Conservation (phyloP, 2,329 filamentous ascomycete genomes). For the Phialophora expanda region DNA sequence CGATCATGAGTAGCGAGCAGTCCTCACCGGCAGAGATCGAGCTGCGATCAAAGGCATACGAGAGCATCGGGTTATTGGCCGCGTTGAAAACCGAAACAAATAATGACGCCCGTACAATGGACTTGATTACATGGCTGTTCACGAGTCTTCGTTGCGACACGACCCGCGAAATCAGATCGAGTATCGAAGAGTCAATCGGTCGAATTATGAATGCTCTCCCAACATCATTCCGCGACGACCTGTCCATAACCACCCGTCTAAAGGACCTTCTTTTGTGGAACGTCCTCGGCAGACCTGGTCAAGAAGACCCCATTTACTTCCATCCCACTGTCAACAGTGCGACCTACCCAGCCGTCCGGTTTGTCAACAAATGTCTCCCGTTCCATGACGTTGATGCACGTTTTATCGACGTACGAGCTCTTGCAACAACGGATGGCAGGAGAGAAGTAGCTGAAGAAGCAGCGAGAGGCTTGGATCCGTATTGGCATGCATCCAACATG, state of each 20-base stretch:
- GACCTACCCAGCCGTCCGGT: constrained; percentile 81
- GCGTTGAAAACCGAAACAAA: constrained; percentile 63
- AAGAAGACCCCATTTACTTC: constrained; percentile 47
- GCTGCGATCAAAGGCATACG: constrained; percentile 81
- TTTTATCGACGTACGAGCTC: constrained; percentile 86
- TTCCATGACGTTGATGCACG: constrained; percentile 79
- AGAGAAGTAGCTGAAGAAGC: constrained; percentile 90
- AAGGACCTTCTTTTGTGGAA: constrained; percentile 69
- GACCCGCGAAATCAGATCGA: constrained; percentile 74
- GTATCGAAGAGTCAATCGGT: constrained; percentile 86
- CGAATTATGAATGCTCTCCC: constrained; percentile 68
- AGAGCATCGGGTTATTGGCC: constrained; percentile 83
- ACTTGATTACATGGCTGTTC: constrained; percentile 77
- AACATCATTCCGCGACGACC: constrained; percentile 48
- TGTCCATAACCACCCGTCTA: constrained; percentile 50
- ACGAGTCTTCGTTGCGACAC: constrained; percentile 79
- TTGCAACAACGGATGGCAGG: constrained; percentile 74
- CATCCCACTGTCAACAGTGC: constrained; percentile 69
- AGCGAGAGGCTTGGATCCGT: constrained; percentile 80
- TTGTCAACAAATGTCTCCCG: constrained; percentile 84
- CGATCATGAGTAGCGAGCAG: constrained; percentile 59
- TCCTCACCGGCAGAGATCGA: constrained; percentile 59
- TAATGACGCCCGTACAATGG: constrained; percentile 55
- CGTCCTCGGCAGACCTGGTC: constrained; percentile 60
- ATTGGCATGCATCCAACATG: constrained; percentile 60